Base-by-base conservation (phyloP, 768 basidiomycete species). In the Macrolepiota dolichaula region DNA sequence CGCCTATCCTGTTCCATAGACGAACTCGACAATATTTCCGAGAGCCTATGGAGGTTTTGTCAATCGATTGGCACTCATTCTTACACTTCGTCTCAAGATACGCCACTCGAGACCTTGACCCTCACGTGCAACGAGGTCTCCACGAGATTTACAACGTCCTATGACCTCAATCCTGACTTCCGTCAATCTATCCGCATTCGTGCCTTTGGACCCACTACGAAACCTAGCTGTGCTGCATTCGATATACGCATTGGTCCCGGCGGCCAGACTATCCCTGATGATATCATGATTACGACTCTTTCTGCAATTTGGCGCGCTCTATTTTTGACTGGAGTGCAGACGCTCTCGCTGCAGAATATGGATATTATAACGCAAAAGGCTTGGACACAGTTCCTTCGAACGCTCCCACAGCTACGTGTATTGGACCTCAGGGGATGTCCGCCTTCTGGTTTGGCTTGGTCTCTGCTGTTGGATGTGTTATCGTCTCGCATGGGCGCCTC, bases 381-480 rank as follows among this genome's bases (percentile, higher is more conserved):
- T 5, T 79, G 78, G 78, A 65, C 70, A 1, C 66, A 62, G 17
- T 67, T 77, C 24, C 69, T 78, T 12, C 59, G 66, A 25, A 57
- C 57, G 4, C 65, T 78, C 9, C 66, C 71, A 2, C 71, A 69
- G 13, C 69, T 79, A 32, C 72, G 73, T 9, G 69, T 76, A 27
- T 62, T 79, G 7, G 73, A 77, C 58, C 70, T 77, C 25, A 66
- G 66, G 22, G 78, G 78, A 0, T 62, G 71, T 49, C 68, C 74
- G n/a, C 77, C 78, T 5, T 77, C 72, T 7, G 78, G 78, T 7
- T 63, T 79, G 15, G 67, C 71, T 4, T 79, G 77, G 78, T 72
- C 76, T 36, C 67, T 79, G 19, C 68, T 79, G 0, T 61, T 78
- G 51, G 74, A 78, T 60, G 76, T 75, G 17, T 62, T 71, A 32